phyloP scores from a whole-genome alignment of 768 basidiomycete genomes.

The Pleurotus platypus region DNA sequence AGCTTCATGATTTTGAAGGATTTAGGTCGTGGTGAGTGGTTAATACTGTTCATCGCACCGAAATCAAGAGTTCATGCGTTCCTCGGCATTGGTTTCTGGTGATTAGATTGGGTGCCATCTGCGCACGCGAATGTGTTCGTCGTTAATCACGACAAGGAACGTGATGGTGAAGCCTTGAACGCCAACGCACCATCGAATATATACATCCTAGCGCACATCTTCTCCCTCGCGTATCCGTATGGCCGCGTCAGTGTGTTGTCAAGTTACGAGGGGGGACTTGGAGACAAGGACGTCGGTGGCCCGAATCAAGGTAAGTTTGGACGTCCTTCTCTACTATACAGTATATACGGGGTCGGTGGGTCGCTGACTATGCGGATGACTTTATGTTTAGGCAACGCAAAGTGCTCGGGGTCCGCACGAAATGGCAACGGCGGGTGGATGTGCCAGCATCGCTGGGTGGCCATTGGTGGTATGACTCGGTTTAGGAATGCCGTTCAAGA shows the following conservation, averaged over 20 bases:
- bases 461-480: conserved; percentile 59
- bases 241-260: conserved; percentile 46
- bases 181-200: conserved; percentile 40
- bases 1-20: not conserved
- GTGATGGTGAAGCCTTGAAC: conserved; percentile 33
- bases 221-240: conserved; percentile 47
- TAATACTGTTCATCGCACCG: no score
- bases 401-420: conserved; percentile 29
- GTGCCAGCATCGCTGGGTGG: conserved; percentile 60
- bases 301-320: conserved; percentile 4
- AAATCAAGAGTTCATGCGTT: no score
- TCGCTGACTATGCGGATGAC: no score
- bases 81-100: no score
- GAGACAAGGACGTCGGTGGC: conserved; percentile 23
- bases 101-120: conserved; percentile 10
- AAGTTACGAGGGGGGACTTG: conserved; percentile 29
- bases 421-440: conserved; percentile 52
- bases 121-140: conserved; percentile 44
- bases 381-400: no score
- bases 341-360: no score
- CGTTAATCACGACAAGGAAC: conserved; percentile 48
- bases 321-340: no score
- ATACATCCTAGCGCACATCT: conserved; percentile 40
- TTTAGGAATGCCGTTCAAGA: conserved; percentile 56
- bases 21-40: conserved; percentile 17